These are phyloP conservation scores for Morella rubra DNA, from an alignment of 306 rosid genomes.

Conservation along the genomic window DNA sequence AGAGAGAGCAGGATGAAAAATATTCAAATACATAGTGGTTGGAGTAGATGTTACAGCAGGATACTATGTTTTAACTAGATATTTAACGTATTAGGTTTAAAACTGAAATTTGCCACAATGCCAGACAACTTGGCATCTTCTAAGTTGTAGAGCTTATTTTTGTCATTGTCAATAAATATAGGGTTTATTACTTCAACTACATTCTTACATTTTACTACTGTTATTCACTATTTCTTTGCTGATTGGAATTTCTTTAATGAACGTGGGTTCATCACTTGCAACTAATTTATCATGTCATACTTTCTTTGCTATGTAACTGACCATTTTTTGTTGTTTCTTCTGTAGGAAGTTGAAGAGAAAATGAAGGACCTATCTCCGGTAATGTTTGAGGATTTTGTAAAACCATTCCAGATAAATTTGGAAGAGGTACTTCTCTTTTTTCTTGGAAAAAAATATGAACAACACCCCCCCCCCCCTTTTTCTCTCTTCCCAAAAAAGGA, in stretches of 20 bases:
- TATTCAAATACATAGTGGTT: background rate
- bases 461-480: no score
- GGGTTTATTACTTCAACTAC: background rate
- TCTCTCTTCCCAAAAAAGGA: no score
- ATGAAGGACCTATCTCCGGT: constrained; percentile 68
- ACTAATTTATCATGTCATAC: background rate
- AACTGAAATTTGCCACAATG: background rate
- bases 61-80: background rate
- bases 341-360: constrained; percentile 82
- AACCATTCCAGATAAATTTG: constrained; percentile 75
- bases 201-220: background rate
- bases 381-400: constrained; percentile 84
- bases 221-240: background rate
- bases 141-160: background rate
- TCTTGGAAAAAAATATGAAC: background rate
- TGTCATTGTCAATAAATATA: background rate
- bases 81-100: background rate
- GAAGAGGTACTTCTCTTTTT: constrained; percentile 58
- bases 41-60: background rate
- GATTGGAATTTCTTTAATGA: constrained; percentile 14
- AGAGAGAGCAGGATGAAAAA: background rate
- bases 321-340: constrained; percentile 14
- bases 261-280: background rate
- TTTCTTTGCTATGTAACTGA: background rate
- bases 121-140: constrained; percentile 7